Conservation (phyloP, 2,329 filamentous ascomycete genomes). For the Colletotrichum filicis region DNA sequence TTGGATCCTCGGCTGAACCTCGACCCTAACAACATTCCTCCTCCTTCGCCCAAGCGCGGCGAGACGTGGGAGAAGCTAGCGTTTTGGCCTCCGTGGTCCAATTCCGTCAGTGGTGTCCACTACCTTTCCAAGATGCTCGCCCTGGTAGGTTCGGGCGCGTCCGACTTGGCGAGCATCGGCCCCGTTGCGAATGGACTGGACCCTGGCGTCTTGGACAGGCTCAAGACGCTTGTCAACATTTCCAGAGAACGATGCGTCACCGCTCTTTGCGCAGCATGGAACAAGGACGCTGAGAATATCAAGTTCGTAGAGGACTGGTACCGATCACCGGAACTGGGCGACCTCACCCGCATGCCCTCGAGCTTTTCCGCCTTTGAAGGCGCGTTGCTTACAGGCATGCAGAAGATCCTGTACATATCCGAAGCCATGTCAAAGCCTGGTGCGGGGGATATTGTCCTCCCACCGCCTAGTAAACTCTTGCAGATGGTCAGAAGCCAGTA, state of each 20-base stretch:
- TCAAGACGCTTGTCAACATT: constrained; percentile 79
- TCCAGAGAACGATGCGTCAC: constrained; percentile 87
- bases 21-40: constrained; percentile 80
- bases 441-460: constrained; percentile 80
- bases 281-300: constrained; percentile 90
- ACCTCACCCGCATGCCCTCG: constrained; percentile 90
- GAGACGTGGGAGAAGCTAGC: constrained; percentile 94
- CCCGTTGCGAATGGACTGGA: constrained; percentile 68
- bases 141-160: constrained; percentile 86
- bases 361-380: constrained; percentile 89
- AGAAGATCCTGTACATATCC: constrained; percentile 93
- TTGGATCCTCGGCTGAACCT: constrained; percentile 83
- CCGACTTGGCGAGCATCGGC: constrained; percentile 82
- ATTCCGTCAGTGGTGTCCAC: constrained; percentile 90
- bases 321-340: constrained; percentile 80
- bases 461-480: constrained; percentile 86
- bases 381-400: constrained; percentile 84
- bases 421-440: constrained; percentile 83
- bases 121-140: constrained; percentile 86
- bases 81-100: constrained; percentile 95
- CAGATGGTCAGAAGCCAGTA: constrained; percentile 94
- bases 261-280: constrained; percentile 91
- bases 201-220: constrained; percentile 72
- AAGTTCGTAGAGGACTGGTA: constrained; percentile 96
- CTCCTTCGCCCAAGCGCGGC: constrained; percentile 80